Evolutionary conservation across 1,284 basidiomycete species (phyloP).

Genomic region (Heterobasidion parviporum): DNA sequence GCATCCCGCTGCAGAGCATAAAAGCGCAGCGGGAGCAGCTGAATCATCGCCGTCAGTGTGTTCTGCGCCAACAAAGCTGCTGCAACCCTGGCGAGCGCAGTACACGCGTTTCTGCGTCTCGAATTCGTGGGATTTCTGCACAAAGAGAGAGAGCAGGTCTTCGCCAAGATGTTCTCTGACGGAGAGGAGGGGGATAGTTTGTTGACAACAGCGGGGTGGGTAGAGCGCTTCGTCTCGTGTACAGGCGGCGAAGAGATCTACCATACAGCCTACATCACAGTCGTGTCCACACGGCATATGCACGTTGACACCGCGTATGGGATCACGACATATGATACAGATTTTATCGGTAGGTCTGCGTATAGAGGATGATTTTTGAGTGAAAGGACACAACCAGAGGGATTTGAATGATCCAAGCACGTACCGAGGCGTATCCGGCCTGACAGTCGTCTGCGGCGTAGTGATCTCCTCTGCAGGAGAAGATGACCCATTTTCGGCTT

Average conservation of each 20-base stretch:
- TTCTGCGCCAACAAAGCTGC: conserved; percentile 30
- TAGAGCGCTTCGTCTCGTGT: conserved; percentile 32
- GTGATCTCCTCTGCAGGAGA: no score
- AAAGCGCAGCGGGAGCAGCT: neutral
- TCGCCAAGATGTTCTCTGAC: conserved; percentile 21
- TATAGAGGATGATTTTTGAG: no score
- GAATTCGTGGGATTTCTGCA: conserved; percentile 26
- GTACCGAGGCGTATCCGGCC: no score
- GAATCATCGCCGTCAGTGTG: conserved; percentile 6
- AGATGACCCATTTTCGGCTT: no score
- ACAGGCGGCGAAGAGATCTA: conserved; percentile 27
- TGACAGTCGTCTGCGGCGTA: no score
- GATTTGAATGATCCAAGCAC: no score
- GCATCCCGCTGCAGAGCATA: neutral
- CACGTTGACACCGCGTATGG: conserved; percentile 21
- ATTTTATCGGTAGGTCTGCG: conserved; percentile 2
- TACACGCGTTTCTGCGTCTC: conserved; percentile 33
- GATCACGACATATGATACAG: conserved; percentile 30
- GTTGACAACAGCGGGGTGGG: conserved; percentile 36
- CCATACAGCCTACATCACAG: conserved; percentile 29
- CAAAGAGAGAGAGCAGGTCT: conserved; percentile 18
- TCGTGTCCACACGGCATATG: conserved; percentile 31
- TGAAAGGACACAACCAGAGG: no score
- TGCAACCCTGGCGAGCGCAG: conserved; percentile 30
- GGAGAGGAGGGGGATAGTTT: conserved; percentile 21